Evolutionary conservation across 441 rosid genomes (phyloP), one percentile per base, ranked within the genome.

Genomic region (Populus hybrid): DNA sequence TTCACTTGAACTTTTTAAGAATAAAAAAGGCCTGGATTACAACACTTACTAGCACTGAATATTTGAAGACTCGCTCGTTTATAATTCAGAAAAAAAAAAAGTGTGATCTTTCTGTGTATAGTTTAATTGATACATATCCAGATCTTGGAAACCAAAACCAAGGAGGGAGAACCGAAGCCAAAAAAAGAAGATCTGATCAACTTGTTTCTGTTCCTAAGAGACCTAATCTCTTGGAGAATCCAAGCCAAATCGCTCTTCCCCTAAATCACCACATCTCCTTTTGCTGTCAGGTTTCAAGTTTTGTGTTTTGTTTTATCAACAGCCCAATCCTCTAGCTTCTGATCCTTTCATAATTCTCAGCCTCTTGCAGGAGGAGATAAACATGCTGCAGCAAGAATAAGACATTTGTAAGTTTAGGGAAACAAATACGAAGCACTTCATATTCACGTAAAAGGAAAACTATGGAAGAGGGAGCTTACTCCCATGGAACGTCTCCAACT

Each of bases 401-500:
- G 57, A 42, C 10, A 24, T 28, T 38, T 3, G 78, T 74, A 50
- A 74, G 75, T 20, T 69, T 53, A 5, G 6, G 30, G 46, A 38
- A 38, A 30, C 23, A 24, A 70, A 38, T 2, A 42, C 24, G 6
- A 10, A 46, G 40, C 20, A 8, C 36, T 14, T 6, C 8, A 12
- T 11, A 16, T 69, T 34, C 53, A 24, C 72, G 11, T 35, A 69
- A 8, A 36, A 40, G 46, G 46, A 40, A 40, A 50, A 46, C 8
- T 6, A 65, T 35, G n/a, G 16, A 64, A 38, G 65, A 20, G 53
- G 53, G 80, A 76, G 84, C 96, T 87, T 80, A 93, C 94, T 84
- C 84, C 97, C 97, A 93, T 12, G 97, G 95, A 71, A 91, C 97
- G 84, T 92, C 97, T 75, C 97, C 95, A 8, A 90, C 91, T 21